Conservation (phyloP, 192 early-diverging fungal species). For the Kappamyces sp. region DNA sequence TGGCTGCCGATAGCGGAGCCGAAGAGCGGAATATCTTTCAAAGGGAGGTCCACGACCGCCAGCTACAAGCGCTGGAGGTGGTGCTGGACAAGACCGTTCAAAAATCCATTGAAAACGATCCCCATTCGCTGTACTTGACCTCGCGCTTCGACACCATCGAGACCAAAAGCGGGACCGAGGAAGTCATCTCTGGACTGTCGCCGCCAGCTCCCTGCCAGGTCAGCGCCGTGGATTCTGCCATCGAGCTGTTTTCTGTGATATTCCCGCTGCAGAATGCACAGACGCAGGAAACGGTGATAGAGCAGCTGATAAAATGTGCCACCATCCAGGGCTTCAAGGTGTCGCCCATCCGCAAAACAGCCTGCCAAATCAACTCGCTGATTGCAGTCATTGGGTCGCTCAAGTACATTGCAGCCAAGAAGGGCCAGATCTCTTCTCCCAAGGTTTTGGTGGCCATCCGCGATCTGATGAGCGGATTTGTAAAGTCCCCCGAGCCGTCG, state of each 20-base stretch:
- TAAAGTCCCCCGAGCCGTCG: slow-evolving; percentile 53
- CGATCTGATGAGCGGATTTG: slow-evolving; percentile 36
- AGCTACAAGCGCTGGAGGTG: slow-evolving; percentile 37
- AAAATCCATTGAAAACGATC: slow-evolving; percentile 57
- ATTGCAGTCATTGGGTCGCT: slow-evolving; percentile 65
- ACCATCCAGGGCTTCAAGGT: slow-evolving; percentile 50
- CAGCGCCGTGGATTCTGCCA: slow-evolving; percentile 69
- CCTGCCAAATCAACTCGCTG: slow-evolving; percentile 75
- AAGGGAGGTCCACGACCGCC: slow-evolving; percentile 22
- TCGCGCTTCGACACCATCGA: neutral
- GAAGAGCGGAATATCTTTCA: slow-evolving; percentile 32
- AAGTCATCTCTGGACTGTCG: slow-evolving; percentile 19
- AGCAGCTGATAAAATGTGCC: slow-evolving; percentile 60
- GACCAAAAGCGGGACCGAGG: neutral
- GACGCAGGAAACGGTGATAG: slow-evolving; percentile 71
- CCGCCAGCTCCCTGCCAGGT: slow-evolving; percentile 21
- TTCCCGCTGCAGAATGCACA: slow-evolving; percentile 63
- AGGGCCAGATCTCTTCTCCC: slow-evolving; percentile 33
- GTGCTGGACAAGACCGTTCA: slow-evolving; percentile 23
- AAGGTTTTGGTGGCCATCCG: slow-evolving; percentile 29
- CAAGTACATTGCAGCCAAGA: slow-evolving; percentile 55
- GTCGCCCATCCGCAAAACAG: slow-evolving; percentile 62
- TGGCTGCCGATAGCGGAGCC: slow-evolving; percentile 25
- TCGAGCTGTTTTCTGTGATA: slow-evolving; percentile 70
- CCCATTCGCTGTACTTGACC: slow-evolving; percentile 32